phyloP scores from a whole-genome alignment of 2,329 filamentous ascomycete species.

The Aspergillus ochraceus region DNA sequence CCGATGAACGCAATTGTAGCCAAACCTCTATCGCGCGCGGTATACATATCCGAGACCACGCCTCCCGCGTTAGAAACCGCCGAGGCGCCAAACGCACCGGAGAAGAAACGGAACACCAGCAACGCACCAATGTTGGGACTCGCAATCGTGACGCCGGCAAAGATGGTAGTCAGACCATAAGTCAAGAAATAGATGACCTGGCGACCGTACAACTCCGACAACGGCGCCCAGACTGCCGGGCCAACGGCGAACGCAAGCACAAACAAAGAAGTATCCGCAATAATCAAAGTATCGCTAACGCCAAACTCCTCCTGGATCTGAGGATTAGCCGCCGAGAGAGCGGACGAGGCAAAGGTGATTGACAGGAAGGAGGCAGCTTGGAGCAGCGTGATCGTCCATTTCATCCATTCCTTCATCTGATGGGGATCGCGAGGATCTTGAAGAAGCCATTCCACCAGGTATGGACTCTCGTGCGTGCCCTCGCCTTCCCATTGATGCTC shows the following conservation, averaged over 20 bases:
- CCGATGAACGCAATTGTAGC: slow-evolving; percentile 42
- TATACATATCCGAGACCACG: slow-evolving; percentile 55
- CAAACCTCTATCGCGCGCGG: slow-evolving; percentile 15
- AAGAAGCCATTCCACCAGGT: background rate
- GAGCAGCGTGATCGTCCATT: background rate
- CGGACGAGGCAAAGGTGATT: background rate
- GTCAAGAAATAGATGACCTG: background rate
- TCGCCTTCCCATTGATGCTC: background rate
- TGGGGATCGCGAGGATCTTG: background rate
- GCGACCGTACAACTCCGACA: background rate
- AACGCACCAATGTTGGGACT: slow-evolving; percentile 41
- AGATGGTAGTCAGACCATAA: background rate
- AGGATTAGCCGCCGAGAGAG: background rate
- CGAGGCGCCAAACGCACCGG: slow-evolving; percentile 58
- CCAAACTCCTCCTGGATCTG: background rate
- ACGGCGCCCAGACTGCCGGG: background rate
- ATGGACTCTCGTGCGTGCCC: background rate
- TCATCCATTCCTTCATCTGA: background rate
- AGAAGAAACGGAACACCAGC: slow-evolving; percentile 63
- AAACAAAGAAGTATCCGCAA: background rate
- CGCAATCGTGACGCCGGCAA: background rate
- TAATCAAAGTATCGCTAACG: background rate
- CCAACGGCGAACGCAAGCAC: background rate
- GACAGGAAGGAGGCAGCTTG: background rate
- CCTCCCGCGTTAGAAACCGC: slow-evolving; percentile 60